Base-by-base conservation (phyloP, 345 rosid species). In the Cardamine resedifolia region DNA sequence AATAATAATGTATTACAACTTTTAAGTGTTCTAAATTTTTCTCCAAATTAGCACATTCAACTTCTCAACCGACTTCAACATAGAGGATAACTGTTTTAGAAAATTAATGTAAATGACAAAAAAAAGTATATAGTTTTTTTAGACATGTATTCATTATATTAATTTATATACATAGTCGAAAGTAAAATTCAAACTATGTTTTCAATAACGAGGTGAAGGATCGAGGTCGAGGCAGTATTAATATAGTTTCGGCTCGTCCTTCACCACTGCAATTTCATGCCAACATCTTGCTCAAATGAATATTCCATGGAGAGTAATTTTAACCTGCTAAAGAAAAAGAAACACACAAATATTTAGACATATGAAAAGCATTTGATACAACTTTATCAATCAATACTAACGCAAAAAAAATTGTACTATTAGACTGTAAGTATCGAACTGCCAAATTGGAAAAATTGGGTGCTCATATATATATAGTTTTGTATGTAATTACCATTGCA, bases 201-300 rank as follows among this genome's bases (percentile, higher is more conserved):
- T 51, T 30, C 6, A 62, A 26, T 64, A 58, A 19, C 1, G 2
- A 51, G 10, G 68, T 77, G 80, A 77, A 77, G 80, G 76, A 77
- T 77, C 72, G 80, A 77, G 76, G 80, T 77, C 76, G 80, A 77
- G 76, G 80, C 18, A 30, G n/a, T 9, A 50, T 39, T 11, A 0
- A 58, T 65, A 16, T 23, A 28, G 38, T 18, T 49, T 49, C 45
- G 11, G 26, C 72, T 77, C 76, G 49, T 71, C 76, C 80, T 77
- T 77, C 80, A 65, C 61, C 49, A 10, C 43, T 18, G 19, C 30
- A 58, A 21, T 24, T 41, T 64, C 67, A 58, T 77, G 72, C 50
- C 71, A 77, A 71, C 63, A 58, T 77, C 76, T 77, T 77, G 80
- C 80, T 77, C 72, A 77, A 77, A 77, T 71, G 80, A 77, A 38